A percentile compares a stretch with the other conserved stretches of the same genome.
phyloP scores from a whole-genome alignment of 352 stramenopile genomes.

The Albugo laibachii region DNA sequence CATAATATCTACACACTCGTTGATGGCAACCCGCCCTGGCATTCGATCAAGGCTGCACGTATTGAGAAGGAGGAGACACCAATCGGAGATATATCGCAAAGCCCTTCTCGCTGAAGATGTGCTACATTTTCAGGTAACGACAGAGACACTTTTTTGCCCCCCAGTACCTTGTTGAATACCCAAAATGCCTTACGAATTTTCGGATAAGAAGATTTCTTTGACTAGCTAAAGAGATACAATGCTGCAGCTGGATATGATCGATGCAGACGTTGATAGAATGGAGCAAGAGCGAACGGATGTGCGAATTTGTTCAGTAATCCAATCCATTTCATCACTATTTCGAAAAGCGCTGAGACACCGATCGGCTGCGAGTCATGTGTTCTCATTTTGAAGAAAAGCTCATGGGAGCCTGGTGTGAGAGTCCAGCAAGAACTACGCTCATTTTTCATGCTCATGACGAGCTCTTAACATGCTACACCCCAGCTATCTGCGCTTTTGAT shows the following conservation, averaged over 20 bases:
- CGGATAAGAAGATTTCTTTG: slow-evolving; percentile 61
- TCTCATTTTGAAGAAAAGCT: no score
- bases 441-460: slow-evolving; percentile 62
- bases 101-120: slow-evolving; percentile 50
- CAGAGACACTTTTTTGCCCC: slow-evolving; percentile 65
- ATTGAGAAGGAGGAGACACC: slow-evolving; percentile 18
- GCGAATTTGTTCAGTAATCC: no score
- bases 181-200: slow-evolving; percentile 58
- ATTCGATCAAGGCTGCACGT: slow-evolving; percentile 24
- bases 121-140: slow-evolving; percentile 73
- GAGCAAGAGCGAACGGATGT: slow-evolving; percentile 46
- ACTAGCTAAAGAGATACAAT: slow-evolving; percentile 75
- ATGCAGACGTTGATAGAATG: slow-evolving; percentile 71
- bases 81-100: no score
- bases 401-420: no score
- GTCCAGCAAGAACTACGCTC: slow-evolving; percentile 15
- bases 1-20: slow-evolving; percentile 41
- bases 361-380: no score
- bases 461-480: slow-evolving; percentile 70
- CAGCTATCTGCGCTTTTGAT: slow-evolving; percentile 14
- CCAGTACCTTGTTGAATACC: slow-evolving; percentile 26
- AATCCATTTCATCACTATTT: no score
- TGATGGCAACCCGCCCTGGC: slow-evolving; percentile 30
- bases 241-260: slow-evolving; percentile 68
- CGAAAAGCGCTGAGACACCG: no score